Evolutionary conservation across 257 asterid species (phyloP).

Genomic region (Thymus quinquecostatus): DNA sequence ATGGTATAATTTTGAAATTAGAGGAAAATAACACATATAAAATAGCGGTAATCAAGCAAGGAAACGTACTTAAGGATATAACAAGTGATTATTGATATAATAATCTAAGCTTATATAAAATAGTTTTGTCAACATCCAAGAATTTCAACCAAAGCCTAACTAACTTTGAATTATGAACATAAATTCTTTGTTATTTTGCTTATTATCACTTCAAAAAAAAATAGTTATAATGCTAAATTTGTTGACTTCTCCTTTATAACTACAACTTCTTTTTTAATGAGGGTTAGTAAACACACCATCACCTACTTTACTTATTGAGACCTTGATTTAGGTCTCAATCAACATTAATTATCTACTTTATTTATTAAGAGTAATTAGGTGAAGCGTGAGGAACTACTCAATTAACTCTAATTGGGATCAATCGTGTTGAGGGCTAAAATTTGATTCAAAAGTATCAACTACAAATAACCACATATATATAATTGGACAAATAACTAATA

Average conservation of each 20-base stretch:
- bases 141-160: conserved; percentile 30
- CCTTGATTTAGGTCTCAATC: background rate
- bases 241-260: conserved; percentile 29
- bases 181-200: conserved; percentile 26
- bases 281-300: background rate
- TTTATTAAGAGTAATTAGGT: conserved; percentile 13
- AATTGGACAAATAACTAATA: background rate
- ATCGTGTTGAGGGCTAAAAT: background rate
- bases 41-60: background rate
- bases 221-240: background rate
- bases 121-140: conserved; percentile 25
- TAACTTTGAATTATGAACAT: conserved; percentile 30
- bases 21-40: background rate
- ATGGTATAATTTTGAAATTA: background rate
- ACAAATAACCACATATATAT: conserved; percentile 9
- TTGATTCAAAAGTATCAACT: conserved; percentile 10
- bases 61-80: background rate
- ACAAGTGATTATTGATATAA: background rate
- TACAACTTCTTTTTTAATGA: background rate
- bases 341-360: conserved; percentile 13
- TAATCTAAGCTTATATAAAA: background rate
- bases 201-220: conserved; percentile 18
- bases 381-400: conserved; percentile 18
- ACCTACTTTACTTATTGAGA: conserved; percentile 7
- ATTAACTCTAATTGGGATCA: background rate